These are phyloP conservation scores for Diplodia sapinea DNA, from an alignment of 2,329 filamentous ascomycete species.

Conservation along the genomic window DNA sequence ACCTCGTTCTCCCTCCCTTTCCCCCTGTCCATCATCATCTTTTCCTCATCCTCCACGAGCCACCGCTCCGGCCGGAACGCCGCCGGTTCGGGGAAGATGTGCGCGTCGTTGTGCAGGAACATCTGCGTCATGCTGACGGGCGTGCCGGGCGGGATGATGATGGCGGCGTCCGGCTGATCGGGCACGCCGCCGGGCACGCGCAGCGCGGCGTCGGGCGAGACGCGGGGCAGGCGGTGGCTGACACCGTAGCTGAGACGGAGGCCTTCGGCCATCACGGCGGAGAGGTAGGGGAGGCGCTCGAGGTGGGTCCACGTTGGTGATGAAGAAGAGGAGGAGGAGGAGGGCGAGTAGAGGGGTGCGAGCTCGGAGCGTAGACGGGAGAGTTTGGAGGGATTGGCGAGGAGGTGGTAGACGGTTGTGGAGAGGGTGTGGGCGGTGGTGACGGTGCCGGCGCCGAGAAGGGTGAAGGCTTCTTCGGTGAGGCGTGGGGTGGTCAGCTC, in stretches of 20 bases:
- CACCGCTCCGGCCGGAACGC: constrained; percentile 41
- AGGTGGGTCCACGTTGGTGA: constrained; percentile 31
- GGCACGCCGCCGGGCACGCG: constrained; percentile 30
- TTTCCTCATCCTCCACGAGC: constrained; percentile 32
- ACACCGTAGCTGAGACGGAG: constrained; percentile 44
- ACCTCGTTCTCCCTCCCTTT: not conserved
- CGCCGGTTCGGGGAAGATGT: constrained; percentile 36
- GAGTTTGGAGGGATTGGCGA: constrained; percentile 36
- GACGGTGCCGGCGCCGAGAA: constrained; percentile 49
- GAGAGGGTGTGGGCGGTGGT: constrained; percentile 47
- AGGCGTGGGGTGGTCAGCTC: constrained; percentile 39
- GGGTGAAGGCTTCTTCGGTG: constrained; percentile 47
- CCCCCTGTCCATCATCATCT: not conserved
- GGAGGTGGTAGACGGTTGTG: constrained; percentile 42
- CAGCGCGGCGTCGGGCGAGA: constrained; percentile 33
- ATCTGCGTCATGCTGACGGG: constrained; percentile 41
- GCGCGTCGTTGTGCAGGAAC: constrained; percentile 38
- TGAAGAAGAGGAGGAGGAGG: too few relatives aligned
- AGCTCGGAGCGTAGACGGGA: constrained; percentile 41
- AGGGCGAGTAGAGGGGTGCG: not conserved
- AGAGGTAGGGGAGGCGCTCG: constrained; percentile 41
- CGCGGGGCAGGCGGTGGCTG: constrained; percentile 37
- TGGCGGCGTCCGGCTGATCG: constrained; percentile 19
- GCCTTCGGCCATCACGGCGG: constrained; percentile 43
- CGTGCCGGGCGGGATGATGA: constrained; percentile 38